Conservation (phyloP, 352 stramenopile genomes). For the Phytopythium delawarense region DNA sequence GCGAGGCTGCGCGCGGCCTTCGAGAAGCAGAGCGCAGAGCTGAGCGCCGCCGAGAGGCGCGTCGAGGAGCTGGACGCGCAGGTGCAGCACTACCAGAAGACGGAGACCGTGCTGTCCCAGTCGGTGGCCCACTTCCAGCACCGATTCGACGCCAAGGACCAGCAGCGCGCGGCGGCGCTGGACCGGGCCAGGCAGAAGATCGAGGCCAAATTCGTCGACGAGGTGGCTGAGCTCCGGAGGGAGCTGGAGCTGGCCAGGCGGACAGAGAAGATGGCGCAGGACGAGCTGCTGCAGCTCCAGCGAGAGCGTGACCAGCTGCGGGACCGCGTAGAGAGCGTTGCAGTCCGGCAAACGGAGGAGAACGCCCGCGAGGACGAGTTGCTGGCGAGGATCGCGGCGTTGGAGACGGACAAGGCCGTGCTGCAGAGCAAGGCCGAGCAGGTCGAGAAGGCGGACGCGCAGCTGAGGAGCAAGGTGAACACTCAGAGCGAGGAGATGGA, state of each 20-base stretch:
- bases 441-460: slow-evolving; percentile 52
- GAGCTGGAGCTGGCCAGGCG: slow-evolving; percentile 22
- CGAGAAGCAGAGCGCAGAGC: slow-evolving; percentile 36
- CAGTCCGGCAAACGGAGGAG: slow-evolving; percentile 19
- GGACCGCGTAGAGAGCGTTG: slow-evolving; percentile 18
- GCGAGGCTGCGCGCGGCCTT: slow-evolving; percentile 33
- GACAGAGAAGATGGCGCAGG: slow-evolving; percentile 26
- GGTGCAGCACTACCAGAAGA: slow-evolving; percentile 68
- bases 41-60: slow-evolving; percentile 37
- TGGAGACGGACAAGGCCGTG: slow-evolving; percentile 71
- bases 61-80: slow-evolving; percentile 38
- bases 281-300: slow-evolving; percentile 28
- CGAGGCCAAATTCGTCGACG: slow-evolving; percentile 28
- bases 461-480: slow-evolving; percentile 46
- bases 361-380: slow-evolving; percentile 25
- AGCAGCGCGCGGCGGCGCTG: slow-evolving; percentile 39
- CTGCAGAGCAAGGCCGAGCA: slow-evolving; percentile 56
- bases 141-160: slow-evolving; percentile 52
- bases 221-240: slow-evolving; percentile 21
- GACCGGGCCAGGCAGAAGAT: slow-evolving; percentile 40
- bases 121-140: slow-evolving; percentile 67
- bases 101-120: slow-evolving; percentile 67
- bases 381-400: slow-evolving; percentile 24
- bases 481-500: slow-evolving; percentile 38
- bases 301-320: slow-evolving; percentile 25